Evolutionary conservation across 495 filamentous ascomycete species (phyloP).

Genomic region (Aspergillus bridgeri): DNA sequence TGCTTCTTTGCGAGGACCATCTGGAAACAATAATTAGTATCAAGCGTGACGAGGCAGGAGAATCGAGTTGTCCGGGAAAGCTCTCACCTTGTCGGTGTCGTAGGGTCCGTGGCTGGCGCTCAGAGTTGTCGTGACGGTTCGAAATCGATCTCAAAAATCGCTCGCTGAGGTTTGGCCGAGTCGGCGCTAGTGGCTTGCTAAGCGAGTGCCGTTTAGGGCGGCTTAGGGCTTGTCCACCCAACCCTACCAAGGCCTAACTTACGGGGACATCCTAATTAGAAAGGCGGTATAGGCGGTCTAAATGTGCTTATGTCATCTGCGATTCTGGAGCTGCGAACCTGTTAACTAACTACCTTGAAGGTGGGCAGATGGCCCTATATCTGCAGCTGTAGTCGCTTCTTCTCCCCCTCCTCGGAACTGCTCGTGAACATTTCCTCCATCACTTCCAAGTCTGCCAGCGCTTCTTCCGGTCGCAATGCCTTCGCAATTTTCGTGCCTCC

Average conservation of each 20-base stretch:
- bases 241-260: conserved; percentile 27
- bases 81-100: conserved; percentile 47
- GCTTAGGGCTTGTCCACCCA: conserved; percentile 18
- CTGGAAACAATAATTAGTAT: conserved; percentile 42
- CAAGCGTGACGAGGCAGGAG: not conserved
- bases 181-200: conserved; percentile 42
- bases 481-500: conserved; percentile 42
- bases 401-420: conserved; percentile 54
- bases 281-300: no score
- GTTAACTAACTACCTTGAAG: no score
- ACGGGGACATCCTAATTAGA: no score
- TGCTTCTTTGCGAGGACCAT: conserved; percentile 99
- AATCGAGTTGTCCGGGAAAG: not conserved
- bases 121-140: conserved; percentile 48
- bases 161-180: conserved; percentile 27
- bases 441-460: conserved; percentile 66
- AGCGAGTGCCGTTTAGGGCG: conserved; percentile 29
- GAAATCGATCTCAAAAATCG: conserved; percentile 44
- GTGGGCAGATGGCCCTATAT: not conserved
- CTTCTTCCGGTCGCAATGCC: conserved; percentile 61
- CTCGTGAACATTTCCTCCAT: conserved; percentile 63
- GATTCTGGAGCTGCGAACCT: no score
- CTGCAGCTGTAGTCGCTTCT: conserved; percentile 30
- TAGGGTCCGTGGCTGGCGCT: conserved; percentile 41
- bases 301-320: conserved; percentile 6